A percentile compares a stretch with the other conserved stretches of the same genome.
These are phyloP conservation scores for Babesia bigemina DNA, from an alignment of 169 alveolate species.

Conservation along the genomic window DNA sequence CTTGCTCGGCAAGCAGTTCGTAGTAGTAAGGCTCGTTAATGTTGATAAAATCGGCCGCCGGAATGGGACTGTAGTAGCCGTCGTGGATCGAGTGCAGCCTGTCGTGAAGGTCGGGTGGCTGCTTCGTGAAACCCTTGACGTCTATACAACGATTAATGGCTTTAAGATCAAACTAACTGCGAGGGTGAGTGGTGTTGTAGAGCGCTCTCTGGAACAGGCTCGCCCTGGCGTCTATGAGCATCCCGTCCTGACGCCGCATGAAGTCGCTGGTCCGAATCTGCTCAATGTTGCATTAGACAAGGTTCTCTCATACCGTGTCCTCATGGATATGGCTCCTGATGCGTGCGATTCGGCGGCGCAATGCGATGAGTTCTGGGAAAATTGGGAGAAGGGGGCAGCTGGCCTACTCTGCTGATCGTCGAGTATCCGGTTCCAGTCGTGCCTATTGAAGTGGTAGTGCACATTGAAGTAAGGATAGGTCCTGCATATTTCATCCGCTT, in stretches of 20 bases:
- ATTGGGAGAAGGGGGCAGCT: not conserved
- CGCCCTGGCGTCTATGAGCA: conserved; percentile 62
- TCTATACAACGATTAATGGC: not conserved
- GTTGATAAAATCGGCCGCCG: conserved; percentile 26
- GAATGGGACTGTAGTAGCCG: conserved; percentile 28
- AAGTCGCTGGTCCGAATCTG: conserved; percentile 47
- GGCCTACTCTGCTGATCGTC: conserved; percentile 52
- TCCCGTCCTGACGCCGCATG: conserved; percentile 40
- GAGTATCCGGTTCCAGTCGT: conserved; percentile 58
- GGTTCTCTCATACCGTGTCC: conserved; percentile 28
- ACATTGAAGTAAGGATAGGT: conserved; percentile 68
- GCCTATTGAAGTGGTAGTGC: conserved; percentile 55
- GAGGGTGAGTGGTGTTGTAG: conserved; percentile 29
- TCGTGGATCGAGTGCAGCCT: conserved; percentile 14
- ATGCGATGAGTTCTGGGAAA: conserved; percentile 30
- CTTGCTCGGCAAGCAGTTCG: conserved; percentile 25
- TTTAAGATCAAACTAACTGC: not conserved
- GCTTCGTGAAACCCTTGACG: conserved; percentile 17
- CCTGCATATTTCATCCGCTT: conserved; percentile 4
- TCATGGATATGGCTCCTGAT: conserved; percentile 15
- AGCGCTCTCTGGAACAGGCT: conserved; percentile 59
- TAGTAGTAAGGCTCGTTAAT: conserved; percentile 35
- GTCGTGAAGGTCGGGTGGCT: conserved; percentile 37
- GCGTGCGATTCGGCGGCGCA: conserved; percentile 36
- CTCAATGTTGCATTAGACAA: not conserved